Percentiles rank a stretch among this genome's conserved stretches.
Conservation (phyloP, 805 yeast species). For the Yamadazyma scolyti region DNA sequence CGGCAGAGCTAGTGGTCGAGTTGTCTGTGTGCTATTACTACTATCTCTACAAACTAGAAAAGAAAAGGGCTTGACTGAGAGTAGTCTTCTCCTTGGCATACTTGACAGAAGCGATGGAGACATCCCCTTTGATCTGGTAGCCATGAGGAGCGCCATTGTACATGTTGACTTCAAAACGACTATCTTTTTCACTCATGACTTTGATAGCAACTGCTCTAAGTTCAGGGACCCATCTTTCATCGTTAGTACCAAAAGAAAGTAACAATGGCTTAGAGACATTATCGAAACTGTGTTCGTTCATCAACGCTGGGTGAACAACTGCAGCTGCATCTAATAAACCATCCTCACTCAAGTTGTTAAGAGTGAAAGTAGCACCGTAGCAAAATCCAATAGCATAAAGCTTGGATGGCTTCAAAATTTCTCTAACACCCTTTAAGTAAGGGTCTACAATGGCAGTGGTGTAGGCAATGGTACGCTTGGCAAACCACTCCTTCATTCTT, state of each 20-base stretch:
- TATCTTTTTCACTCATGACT: constrained; percentile 47
- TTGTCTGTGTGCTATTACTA: too few relatives aligned
- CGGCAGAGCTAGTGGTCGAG: too few relatives aligned
- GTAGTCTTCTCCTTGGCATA: constrained; percentile 68
- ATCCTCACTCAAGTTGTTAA: constrained; percentile 22
- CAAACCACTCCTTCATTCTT: constrained; percentile 8
- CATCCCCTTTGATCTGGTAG: constrained; percentile 72
- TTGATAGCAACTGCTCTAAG: constrained; percentile 56
- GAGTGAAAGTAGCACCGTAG: constrained; percentile 22
- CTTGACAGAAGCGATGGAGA: constrained; percentile 42
- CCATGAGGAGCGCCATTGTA: constrained; percentile 70
- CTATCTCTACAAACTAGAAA: too few relatives aligned
- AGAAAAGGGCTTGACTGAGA: constrained; percentile 31
- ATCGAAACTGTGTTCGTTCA: constrained; percentile 56
- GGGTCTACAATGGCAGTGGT: constrained; percentile 7
- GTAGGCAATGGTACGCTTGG: constrained; percentile 7
- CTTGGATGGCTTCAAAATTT: constrained; percentile 1
- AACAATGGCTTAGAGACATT: constrained; percentile 56
- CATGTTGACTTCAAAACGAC: constrained; percentile 54
- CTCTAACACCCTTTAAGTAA: constrained; percentile 2
- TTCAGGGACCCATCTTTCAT: constrained; percentile 54
- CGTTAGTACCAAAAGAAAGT: constrained; percentile 70
- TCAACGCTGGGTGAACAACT: constrained; percentile 75
- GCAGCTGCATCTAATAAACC: constrained; percentile 58
- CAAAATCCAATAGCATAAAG: constrained; percentile 21